Evolutionary conservation across 1,284 basidiomycete species (phyloP).

Genomic region (Phellopilus nigrolimitatus): DNA sequence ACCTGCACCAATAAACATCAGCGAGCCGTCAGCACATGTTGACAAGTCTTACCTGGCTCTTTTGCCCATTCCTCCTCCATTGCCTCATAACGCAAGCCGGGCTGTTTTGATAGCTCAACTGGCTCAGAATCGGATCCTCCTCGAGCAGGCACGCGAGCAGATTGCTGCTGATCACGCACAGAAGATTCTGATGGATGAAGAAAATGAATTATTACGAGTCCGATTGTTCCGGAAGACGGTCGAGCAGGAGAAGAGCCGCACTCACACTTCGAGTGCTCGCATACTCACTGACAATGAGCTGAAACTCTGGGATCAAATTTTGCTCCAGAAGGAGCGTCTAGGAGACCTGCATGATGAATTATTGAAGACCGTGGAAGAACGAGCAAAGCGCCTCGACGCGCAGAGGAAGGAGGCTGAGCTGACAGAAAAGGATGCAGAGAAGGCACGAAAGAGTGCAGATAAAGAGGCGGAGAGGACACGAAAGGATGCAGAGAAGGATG

Average conservation of each 20-base stretch:
- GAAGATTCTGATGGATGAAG: slow-evolving; percentile 4
- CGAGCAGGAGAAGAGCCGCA: background rate
- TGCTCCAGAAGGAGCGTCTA: background rate
- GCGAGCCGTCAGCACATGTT: too few species aligned
- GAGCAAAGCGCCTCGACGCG: background rate
- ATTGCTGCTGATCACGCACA: slow-evolving; percentile 5
- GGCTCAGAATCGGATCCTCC: background rate
- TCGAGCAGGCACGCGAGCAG: background rate
- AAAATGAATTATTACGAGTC: background rate
- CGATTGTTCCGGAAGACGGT: background rate
- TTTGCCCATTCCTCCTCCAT: background rate
- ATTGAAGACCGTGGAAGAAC: background rate
- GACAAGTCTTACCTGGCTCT: too few species aligned
- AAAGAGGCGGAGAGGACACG: background rate
- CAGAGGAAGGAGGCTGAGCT: background rate
- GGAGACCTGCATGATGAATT: background rate
- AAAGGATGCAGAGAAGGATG: background rate
- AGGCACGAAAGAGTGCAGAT: background rate
- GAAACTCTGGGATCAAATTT: background rate
- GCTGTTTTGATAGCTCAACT: background rate
- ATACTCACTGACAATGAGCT: background rate
- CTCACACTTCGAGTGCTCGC: background rate
- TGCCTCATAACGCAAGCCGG: background rate
- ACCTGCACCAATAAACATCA: too few species aligned
- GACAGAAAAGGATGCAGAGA: background rate